phyloP scores from a whole-genome alignment of 495 filamentous ascomycete genomes.

The Daldinia childiae region DNA sequence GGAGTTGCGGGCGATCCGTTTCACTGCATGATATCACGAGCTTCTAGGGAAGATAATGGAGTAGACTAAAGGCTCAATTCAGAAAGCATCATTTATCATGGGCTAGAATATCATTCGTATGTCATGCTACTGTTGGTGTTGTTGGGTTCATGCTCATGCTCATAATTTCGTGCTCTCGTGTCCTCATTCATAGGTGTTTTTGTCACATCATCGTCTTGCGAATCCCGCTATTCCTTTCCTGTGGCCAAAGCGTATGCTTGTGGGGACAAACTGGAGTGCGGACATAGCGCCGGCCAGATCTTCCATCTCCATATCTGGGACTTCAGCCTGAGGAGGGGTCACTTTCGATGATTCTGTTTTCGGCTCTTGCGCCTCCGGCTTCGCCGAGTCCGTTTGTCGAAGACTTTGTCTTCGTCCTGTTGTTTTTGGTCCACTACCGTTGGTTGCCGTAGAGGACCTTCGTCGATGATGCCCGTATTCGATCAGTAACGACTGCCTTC shows the following conservation, averaged over 20 bases:
- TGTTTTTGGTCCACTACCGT: slow-evolving; percentile 37
- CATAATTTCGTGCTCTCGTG: slow-evolving; percentile 24
- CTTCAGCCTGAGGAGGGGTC: slow-evolving; percentile 16
- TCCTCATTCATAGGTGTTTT: slow-evolving; percentile 17
- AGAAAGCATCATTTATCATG: slow-evolving; percentile 13
- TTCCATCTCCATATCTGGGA: slow-evolving; percentile 70
- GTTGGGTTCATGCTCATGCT: slow-evolving; percentile 14
- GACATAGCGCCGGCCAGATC: slow-evolving; percentile 83
- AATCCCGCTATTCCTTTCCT: slow-evolving; percentile 63
- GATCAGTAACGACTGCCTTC: slow-evolving; percentile 76
- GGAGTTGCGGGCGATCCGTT: slow-evolving; percentile 27
- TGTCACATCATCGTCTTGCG: slow-evolving; percentile 44
- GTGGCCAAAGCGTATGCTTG: slow-evolving; percentile 76
- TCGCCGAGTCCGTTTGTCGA: slow-evolving; percentile 30
- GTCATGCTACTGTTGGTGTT: slow-evolving; percentile 9
- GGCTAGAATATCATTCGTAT: slow-evolving; percentile 8
- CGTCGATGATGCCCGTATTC: slow-evolving; percentile 63
- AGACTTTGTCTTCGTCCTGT: slow-evolving; percentile 41
- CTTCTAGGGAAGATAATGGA: slow-evolving; percentile 18
- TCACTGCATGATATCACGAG: slow-evolving; percentile 22
- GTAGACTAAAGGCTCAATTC: slow-evolving; percentile 29
- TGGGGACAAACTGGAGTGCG: slow-evolving; percentile 80
- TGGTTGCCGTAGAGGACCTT: slow-evolving; percentile 53
- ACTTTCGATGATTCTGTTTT: slow-evolving; percentile 10
- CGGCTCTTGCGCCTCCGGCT: slow-evolving; percentile 16